Evolutionary conservation across 108 stramenopile genomes (phyloP).

Genomic region (Nitzschia inconspicua): DNA sequence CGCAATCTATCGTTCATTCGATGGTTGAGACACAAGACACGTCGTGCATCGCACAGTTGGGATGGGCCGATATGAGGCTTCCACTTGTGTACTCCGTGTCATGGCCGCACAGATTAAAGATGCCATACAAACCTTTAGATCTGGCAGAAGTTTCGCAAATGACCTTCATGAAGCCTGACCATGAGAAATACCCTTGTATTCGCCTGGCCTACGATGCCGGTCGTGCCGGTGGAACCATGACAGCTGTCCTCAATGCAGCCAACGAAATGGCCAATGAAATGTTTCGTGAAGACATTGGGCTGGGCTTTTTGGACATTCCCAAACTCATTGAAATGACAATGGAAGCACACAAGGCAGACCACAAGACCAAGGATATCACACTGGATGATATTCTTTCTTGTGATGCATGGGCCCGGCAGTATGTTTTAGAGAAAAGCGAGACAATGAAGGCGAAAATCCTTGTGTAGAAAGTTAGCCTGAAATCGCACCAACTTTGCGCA

Average conservation of each 20-base stretch:
- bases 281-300: conserved; percentile 86
- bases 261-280: conserved; percentile 96
- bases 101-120: conserved; percentile 94
- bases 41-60: conserved; percentile 92
- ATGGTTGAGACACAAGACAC: conserved; percentile 97
- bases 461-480: no score
- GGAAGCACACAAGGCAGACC: conserved; percentile 93
- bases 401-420: conserved; percentile 87
- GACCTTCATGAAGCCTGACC: conserved; percentile 90
- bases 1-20: conserved; percentile 96
- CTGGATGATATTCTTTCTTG: conserved; percentile 93
- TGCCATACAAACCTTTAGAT: conserved; percentile 88
- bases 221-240: conserved; percentile 93
- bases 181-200: conserved; percentile 94
- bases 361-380: conserved; percentile 68
- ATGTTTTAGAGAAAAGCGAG: conserved; percentile 58
- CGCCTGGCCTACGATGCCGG: conserved; percentile 91
- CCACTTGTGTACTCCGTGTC: conserved; percentile 94
- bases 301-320: conserved; percentile 91
- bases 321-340: conserved; percentile 89
- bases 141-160: conserved; percentile 74
- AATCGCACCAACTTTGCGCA: no score
- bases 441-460: conserved; percentile 17
- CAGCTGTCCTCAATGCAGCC: conserved; percentile 94
- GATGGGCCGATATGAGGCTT: conserved; percentile 97